Evolutionary conservation across 2,329 filamentous ascomycete genomes (phyloP).

Genomic region (Penicillium glabrum): DNA sequence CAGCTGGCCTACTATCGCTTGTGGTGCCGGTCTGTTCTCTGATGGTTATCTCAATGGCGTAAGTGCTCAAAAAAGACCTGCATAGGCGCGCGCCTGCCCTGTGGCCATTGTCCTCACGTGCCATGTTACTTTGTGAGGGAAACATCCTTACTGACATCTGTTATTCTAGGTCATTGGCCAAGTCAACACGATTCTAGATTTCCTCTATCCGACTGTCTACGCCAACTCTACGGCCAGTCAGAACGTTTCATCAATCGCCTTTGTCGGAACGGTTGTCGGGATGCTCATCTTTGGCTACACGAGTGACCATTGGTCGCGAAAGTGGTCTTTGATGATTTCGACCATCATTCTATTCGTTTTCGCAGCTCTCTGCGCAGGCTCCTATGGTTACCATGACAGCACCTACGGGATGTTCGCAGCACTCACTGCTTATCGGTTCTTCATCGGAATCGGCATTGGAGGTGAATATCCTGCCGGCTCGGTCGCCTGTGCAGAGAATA

Average conservation of each 20-base stretch:
- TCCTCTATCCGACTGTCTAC: constrained; percentile 71
- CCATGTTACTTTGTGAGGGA: not conserved
- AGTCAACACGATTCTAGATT: constrained; percentile 72
- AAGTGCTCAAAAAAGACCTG: constrained; percentile 22
- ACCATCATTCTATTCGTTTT: constrained; percentile 85
- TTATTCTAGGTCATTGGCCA: constrained; percentile 72
- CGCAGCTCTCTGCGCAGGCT: constrained; percentile 73
- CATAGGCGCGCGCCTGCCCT: too few species aligned
- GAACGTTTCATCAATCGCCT: constrained; percentile 79
- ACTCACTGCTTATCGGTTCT: constrained; percentile 80
- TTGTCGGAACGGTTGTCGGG: constrained; percentile 81
- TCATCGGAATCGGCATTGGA: constrained; percentile 76
- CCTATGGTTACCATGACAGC: constrained; percentile 72
- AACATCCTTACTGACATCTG: not conserved
- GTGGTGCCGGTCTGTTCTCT: constrained; percentile 84
- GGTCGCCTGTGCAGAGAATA: constrained; percentile 81
- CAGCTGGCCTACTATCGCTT: constrained; percentile 76
- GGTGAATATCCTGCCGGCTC: constrained; percentile 62
- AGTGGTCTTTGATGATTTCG: constrained; percentile 75
- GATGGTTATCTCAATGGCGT: constrained; percentile 92
- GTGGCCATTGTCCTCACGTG: not conserved
- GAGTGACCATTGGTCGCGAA: constrained; percentile 81
- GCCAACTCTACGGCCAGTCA: constrained; percentile 65
- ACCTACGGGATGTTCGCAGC: constrained; percentile 72
- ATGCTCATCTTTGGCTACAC: constrained; percentile 79